Percentiles rank a stretch among this genome's conserved stretches.
Evolutionary conservation across 2,329 filamentous ascomycete species (phyloP).

Genomic region (Tolypocladium tundrense): DNA sequence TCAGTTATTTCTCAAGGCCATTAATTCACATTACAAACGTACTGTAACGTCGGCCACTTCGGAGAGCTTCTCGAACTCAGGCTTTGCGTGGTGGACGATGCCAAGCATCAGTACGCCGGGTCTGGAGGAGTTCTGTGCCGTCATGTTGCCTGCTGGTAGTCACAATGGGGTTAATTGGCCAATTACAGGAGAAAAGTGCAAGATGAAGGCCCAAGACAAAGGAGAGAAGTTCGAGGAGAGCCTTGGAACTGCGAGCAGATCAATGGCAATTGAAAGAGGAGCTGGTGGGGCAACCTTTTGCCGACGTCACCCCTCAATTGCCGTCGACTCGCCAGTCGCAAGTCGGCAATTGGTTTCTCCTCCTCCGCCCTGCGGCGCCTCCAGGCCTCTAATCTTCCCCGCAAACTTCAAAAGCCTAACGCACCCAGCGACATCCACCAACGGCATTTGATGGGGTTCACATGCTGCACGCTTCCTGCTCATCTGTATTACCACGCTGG

Average conservation of each 20-base stretch:
- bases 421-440: background rate
- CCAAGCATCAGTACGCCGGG: slow-evolving; percentile 11
- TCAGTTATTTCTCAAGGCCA: background rate
- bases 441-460: background rate
- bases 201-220: background rate
- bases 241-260: background rate
- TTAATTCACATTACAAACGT: background rate
- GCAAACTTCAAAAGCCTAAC: slow-evolving; percentile 3
- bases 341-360: background rate
- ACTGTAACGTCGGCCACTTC: slow-evolving; percentile 8
- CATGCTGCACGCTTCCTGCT: background rate
- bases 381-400: background rate
- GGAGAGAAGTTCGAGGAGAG: background rate
- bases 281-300: background rate
- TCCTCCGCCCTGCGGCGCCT: background rate
- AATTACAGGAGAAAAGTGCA: background rate
- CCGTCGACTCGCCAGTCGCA: background rate
- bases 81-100: slow-evolving; percentile 7
- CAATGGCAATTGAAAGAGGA: background rate
- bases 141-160: background rate
- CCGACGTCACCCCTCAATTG: background rate
- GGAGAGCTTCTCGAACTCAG: slow-evolving; percentile 9
- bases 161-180: background rate
- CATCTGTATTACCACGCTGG: background rate
- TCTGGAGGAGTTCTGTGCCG: background rate